Percentiles rank a stretch among this genome's conserved stretches.
These are phyloP conservation scores for Lactifluus hygrophoroides DNA, from an alignment of 768 basidiomycete species.

Conservation along the genomic window DNA sequence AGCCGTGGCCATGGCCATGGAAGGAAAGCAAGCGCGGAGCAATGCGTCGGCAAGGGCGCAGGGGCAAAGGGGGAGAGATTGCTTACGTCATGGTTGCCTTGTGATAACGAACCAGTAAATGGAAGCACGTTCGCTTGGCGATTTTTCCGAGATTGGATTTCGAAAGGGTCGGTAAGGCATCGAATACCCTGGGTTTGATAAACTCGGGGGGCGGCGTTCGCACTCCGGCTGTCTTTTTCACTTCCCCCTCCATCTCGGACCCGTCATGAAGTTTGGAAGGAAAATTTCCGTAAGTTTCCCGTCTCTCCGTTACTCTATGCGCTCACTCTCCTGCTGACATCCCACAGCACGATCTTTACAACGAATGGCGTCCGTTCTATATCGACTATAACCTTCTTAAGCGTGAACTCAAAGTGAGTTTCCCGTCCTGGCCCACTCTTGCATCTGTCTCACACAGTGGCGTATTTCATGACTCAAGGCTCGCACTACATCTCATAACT, in stretches of 20 bases:
- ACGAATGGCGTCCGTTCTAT: slow-evolving; percentile 87
- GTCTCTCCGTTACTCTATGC: slow-evolving; percentile 4
- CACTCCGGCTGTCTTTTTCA: background rate
- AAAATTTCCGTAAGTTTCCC: slow-evolving; percentile 53
- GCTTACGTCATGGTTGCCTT: background rate
- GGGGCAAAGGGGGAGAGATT: background rate
- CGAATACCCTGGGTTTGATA: slow-evolving; percentile 3
- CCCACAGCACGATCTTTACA: slow-evolving; percentile 74
- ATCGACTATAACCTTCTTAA: slow-evolving; percentile 86
- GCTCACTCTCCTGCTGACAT: background rate
- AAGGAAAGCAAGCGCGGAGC: background rate
- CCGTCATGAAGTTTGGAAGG: slow-evolving; percentile 69
- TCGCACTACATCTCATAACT: slow-evolving; percentile 47
- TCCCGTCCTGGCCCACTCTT: background rate
- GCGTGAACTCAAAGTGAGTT: slow-evolving; percentile 71
- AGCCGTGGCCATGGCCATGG: slow-evolving; percentile 13
- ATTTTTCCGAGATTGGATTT: background rate
- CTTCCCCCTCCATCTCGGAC: background rate
- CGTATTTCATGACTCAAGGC: slow-evolving; percentile 25
- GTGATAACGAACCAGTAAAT: background rate
- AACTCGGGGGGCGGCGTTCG: background rate
- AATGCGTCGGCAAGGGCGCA: background rate
- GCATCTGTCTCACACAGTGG: background rate
- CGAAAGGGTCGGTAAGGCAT: background rate
- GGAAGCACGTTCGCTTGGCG: slow-evolving; percentile 6